Base-by-base conservation (phyloP, 768 basidiomycete species). In the Russula sp. region DNA sequence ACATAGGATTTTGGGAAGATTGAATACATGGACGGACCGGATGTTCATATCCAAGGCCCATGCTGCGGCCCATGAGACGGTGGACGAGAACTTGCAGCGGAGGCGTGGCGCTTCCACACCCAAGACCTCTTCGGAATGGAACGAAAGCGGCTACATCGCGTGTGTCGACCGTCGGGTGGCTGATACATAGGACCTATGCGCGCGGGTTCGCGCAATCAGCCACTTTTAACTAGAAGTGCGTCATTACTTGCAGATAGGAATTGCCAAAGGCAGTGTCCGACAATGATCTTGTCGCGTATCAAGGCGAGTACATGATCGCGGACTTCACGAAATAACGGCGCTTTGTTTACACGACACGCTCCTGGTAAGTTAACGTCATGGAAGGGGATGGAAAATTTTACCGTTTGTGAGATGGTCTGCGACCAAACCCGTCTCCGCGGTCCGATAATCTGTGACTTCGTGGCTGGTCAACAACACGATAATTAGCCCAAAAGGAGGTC, bases 251-350 rank as follows among this genome's bases (percentile, higher is more conserved):
- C 83, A 53, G 82, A 82, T 62, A 84, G 71, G 65, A 81, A 79
- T 47, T 76, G 73, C 82, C 82, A 84, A 20, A 84, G 70, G 37
- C 75, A 72, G 68, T 84, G 78, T n/a, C 84, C 83, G n/a, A 84
- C 76, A 32, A 84, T 70, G 18, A 84, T 77, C 66, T 81, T 83
- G 62, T 75, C 73, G 18, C 68, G 71, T 54, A 84, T 75, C 49
- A 80, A 66, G n/a, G 69, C 68, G 13, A 77, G 74, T 9, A 83
- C 79, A 8, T 71, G 74, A 42, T 73, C 66, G 68, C 81, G 82
- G 10, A 84, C 78, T 58, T 79, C 75, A 39, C 73, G 70, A 69
- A 84, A 84, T n/a, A 68, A 58, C 6, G 80, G 79, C n/a, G 80
- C 83, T 83, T 65, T 18, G 68, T 49, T 18, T 14, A 27, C 18